Conservation (phyloP, 2,329 filamentous ascomycete genomes). For the Coniella vitis region DNA sequence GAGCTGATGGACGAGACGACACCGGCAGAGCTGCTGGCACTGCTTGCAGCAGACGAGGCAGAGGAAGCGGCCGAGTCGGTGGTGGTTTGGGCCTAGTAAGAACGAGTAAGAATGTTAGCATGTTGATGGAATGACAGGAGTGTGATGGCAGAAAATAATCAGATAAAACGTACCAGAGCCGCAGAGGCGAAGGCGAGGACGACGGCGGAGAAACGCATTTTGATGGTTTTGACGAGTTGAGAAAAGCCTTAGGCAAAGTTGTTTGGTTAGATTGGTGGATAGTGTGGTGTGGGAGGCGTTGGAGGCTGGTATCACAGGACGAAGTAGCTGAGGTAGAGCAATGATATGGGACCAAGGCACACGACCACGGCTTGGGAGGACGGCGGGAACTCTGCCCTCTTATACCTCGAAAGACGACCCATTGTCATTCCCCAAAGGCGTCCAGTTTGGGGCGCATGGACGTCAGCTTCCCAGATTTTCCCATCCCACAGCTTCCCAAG, state of each 20-base stretch:
- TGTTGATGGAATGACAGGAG: too few species aligned
- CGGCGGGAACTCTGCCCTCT: too few species aligned
- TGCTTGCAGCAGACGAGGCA: not conserved
- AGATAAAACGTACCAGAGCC: slow-evolving; percentile 7
- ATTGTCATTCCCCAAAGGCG: too few species aligned
- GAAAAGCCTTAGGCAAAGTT: not conserved
- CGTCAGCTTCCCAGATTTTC: too few species aligned
- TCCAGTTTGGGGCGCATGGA: too few species aligned
- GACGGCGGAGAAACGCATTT: slow-evolving; percentile 42
- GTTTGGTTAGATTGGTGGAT: not conserved
- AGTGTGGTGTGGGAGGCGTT: not conserved
- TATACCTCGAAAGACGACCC: too few species aligned
- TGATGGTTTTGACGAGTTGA: slow-evolving; percentile 18
- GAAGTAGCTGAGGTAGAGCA: too few species aligned
- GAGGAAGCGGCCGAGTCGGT: not conserved
- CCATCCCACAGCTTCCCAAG: too few species aligned
- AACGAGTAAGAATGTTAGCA: not conserved
- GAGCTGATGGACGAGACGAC: not conserved
- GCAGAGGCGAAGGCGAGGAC: slow-evolving; percentile 27
- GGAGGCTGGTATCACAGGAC: too few species aligned
- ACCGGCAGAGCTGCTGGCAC: slow-evolving; percentile 1
- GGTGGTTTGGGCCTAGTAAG: not conserved
- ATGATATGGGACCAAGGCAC: too few species aligned
- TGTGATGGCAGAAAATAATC: too few species aligned
- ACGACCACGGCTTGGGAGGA: too few species aligned